These are phyloP conservation scores for Ananas comosus DNA, from an alignment of 176 grass and related monocot genomes.

Conservation along the genomic window DNA sequence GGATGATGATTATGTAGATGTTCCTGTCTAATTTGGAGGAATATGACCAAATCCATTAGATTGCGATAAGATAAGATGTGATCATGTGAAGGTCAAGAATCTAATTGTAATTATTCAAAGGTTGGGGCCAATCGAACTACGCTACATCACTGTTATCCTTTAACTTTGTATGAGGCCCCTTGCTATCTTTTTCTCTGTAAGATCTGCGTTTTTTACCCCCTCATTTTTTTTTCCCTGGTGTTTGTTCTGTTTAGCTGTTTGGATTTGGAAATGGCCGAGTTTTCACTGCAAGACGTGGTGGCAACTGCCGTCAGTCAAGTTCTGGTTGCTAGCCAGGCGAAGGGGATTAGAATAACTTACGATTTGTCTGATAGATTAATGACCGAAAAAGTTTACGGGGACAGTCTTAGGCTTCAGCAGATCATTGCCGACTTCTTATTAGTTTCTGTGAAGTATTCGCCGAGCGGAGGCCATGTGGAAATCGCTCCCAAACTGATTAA, in stretches of 20 bases:
- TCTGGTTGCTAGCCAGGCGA: slow-evolving; percentile 55
- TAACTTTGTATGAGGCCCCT: too few relatives aligned
- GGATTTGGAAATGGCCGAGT: slow-evolving; percentile 91
- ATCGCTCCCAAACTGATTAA: slow-evolving; percentile 47
- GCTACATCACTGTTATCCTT: too few relatives aligned
- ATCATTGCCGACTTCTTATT: slow-evolving; percentile 73
- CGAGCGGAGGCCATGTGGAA: slow-evolving; percentile 60
- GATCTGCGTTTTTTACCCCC: neutral
- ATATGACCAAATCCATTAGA: too few relatives aligned
- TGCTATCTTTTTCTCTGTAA: neutral
- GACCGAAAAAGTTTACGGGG: slow-evolving; percentile 63
- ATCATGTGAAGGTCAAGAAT: too few relatives aligned
- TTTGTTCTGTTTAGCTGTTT: slow-evolving; percentile 48
- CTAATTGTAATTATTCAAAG: too few relatives aligned
- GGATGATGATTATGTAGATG: too few relatives aligned
- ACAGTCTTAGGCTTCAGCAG: slow-evolving; percentile 72
- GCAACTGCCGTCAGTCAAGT: slow-evolving; percentile 80
- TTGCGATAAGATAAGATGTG: too few relatives aligned
- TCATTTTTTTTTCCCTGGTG: slow-evolving; percentile 5
- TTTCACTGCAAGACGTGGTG: slow-evolving; percentile 60
- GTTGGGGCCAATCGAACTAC: too few relatives aligned
- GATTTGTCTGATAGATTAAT: slow-evolving; percentile 48
- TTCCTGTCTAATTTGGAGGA: too few relatives aligned
- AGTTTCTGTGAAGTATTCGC: slow-evolving; percentile 76
- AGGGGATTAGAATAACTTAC: slow-evolving; percentile 65